phyloP scores from a whole-genome alignment of 2,329 filamentous ascomycete genomes.

The Alternaria novae-zelandiae region DNA sequence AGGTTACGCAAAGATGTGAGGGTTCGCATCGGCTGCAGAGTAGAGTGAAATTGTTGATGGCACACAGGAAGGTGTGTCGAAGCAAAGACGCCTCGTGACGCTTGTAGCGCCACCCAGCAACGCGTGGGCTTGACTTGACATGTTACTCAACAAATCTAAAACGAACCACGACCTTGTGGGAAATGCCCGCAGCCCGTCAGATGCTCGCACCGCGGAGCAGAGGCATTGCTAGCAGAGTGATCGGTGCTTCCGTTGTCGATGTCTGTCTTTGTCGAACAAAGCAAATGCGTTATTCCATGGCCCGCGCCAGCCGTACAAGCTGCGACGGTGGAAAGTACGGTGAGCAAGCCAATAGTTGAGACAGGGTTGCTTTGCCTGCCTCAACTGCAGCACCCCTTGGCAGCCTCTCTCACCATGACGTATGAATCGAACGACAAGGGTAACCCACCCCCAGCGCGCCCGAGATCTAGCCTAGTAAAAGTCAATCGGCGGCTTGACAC shows the following conservation, averaged over 20 bases:
- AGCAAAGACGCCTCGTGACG: conserved; percentile 17
- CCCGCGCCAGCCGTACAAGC: conserved; percentile 7
- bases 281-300: not conserved
- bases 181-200: not conserved
- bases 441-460: not conserved
- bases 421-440: conserved; percentile 11
- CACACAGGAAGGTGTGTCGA: conserved; percentile 1
- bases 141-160: conserved; percentile 15
- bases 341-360: conserved; percentile 16
- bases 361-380: conserved; percentile 18
- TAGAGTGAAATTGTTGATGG: not conserved
- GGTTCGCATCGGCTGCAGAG: conserved; percentile 4
- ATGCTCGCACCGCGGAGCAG: not conserved
- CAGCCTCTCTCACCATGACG: conserved; percentile 23
- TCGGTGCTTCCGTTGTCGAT: not conserved
- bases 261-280: not conserved
- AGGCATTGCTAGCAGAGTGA: not conserved
- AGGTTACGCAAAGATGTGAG: conserved; percentile 16
- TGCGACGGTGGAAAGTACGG: conserved; percentile 21
- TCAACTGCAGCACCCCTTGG: conserved; percentile 18
- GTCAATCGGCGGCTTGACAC: conserved; percentile 10
- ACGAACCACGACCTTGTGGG: conserved; percentile 1
- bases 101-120: conserved; percentile 21
- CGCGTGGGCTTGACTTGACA: conserved; percentile 16
- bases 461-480: conserved; percentile 12